Evolutionary conservation across 306 rosid genomes (phyloP), one percentile per base, ranked within the genome.

Genomic region (Astragalus glycyphyllos): DNA sequence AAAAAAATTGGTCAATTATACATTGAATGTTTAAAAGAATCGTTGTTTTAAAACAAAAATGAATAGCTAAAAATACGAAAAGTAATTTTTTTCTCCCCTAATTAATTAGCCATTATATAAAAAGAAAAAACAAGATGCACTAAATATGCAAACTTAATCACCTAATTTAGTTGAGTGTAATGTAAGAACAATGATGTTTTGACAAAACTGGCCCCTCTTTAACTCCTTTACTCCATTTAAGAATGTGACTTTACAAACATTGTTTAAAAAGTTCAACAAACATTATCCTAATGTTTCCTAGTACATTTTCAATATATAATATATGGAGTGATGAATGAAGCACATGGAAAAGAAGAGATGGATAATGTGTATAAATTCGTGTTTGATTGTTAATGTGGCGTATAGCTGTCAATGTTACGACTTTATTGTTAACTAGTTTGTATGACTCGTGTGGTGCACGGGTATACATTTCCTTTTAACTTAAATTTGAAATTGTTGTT

Each of bases 131-230:
- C n/a, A n/a, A n/a, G n/a, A n/a, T n/a, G n/a, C n/a, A 65, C 34
- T 51, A 69, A 77, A 35, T 10, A 75, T 58, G 57, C 1, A 60
- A 72, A 60, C 56, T 23, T 32, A 40, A 15, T 72, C 8, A 72
- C 74, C 80, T 72, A 76, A 73, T 63, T 61, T 61, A 83, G 20
- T 78, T 78, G 86, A 78, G 78, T 74, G 74, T 49, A 58, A 68
- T 68, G 73, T 57, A 67, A 76, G 79, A 50, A 79, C 67, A 46
- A 60, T n/a, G 31, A 23, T 37, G 66, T 46, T 15, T 53, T 68
- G 78, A 87, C 82, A 62, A 84, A 72, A 68, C 23, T 82, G 57
- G 44, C 80, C 84, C 68, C 58, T 31, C 34, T n/a, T 7, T 6
- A 49, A 12, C 58, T 15, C 53, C 4, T 41, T 66, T 58, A 49